Evolutionary conservation across 371 early-diverging fungal species (phyloP).

Genomic region (Lichtheimia hyalospora): DNA sequence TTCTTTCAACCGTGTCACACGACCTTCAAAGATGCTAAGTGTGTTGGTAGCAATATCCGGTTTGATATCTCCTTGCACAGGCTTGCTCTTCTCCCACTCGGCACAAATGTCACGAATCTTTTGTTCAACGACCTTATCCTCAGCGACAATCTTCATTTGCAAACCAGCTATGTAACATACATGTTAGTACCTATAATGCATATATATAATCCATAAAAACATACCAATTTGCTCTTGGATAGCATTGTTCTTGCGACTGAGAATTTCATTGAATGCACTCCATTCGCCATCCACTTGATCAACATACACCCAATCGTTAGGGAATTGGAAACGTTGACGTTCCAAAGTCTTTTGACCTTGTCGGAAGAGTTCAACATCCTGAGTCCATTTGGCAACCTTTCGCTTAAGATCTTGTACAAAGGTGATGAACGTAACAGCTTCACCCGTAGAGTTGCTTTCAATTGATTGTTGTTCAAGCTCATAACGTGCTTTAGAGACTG

Average conservation of each 20-base stretch:
- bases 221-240: slow-evolving; percentile 90
- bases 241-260: slow-evolving; percentile 86
- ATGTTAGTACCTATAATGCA: background rate
- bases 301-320: slow-evolving; percentile 92
- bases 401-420: slow-evolving; percentile 94
- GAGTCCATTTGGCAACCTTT: slow-evolving; percentile 81
- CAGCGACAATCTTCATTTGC: slow-evolving; percentile 88
- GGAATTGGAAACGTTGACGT: slow-evolving; percentile 92
- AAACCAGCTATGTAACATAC: slow-evolving; percentile 59
- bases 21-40: slow-evolving; percentile 85
- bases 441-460: slow-evolving; percentile 84
- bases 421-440: slow-evolving; percentile 94
- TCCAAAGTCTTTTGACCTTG: slow-evolving; percentile 93
- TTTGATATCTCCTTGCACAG: slow-evolving; percentile 91
- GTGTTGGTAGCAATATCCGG: slow-evolving; percentile 85
- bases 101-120: slow-evolving; percentile 82
- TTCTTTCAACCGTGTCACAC: slow-evolving; percentile 81
- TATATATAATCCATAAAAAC: background rate
- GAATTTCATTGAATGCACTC: slow-evolving; percentile 94
- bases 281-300: slow-evolving; percentile 98
- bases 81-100: slow-evolving; percentile 96
- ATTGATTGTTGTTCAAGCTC: slow-evolving; percentile 90
- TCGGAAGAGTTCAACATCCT: slow-evolving; percentile 84
- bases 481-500: slow-evolving; percentile 77
- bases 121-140: slow-evolving; percentile 85